Base-by-base conservation (phyloP, 2,329 filamentous ascomycete species). In the Penicillium sclerotigenum region DNA sequence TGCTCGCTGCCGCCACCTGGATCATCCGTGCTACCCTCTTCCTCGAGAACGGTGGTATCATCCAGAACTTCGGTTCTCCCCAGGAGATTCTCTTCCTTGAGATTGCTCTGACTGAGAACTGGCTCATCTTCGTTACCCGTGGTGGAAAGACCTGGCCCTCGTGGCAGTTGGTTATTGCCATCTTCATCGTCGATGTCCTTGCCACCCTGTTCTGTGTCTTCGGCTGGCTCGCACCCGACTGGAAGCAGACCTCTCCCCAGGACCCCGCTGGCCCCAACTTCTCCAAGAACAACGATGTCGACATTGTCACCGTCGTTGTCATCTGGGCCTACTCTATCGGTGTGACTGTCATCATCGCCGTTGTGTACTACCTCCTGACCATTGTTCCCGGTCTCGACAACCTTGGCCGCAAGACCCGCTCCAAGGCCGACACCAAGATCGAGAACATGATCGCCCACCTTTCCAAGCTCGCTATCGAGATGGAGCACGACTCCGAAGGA, bases 101-200 rank as follows among this genome's bases (percentile, higher is more conserved):
- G 80, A 87, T 96, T 77, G 91, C 90, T 20, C 85, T 96, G 59
- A 92, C 91, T 67, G 90, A 96, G 84, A 96, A 96, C 82, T 96
- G 91, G 91, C 85, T 96, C 57, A 96, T 96, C 79, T 96, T 96
- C 83, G 93, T 96, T 78, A 96, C 91, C 68, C 91, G 91, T 84
- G 90, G 88, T 70, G 85, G 83, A 65, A 81, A 85, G 75, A 90
- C 88, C 28, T 87, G 83, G 79, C 88, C 88, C 57, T 89, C 87
- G 2, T 89, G 86, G 84, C 87, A 90, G 76, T 79, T 91, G 52
- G 80, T 90, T 59, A 79, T 77, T 60, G 88, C 88, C 65, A 90
- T 90, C 72, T 78, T 88, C 64, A 80, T 83, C 71, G 88, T 91
- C 68, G 88, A 90, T 72, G 81, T 84, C 49, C 74, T 90, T 28